These are phyloP conservation scores for Citrus unshiu DNA, from an alignment of 345 rosid genomes.

Conservation along the genomic window DNA sequence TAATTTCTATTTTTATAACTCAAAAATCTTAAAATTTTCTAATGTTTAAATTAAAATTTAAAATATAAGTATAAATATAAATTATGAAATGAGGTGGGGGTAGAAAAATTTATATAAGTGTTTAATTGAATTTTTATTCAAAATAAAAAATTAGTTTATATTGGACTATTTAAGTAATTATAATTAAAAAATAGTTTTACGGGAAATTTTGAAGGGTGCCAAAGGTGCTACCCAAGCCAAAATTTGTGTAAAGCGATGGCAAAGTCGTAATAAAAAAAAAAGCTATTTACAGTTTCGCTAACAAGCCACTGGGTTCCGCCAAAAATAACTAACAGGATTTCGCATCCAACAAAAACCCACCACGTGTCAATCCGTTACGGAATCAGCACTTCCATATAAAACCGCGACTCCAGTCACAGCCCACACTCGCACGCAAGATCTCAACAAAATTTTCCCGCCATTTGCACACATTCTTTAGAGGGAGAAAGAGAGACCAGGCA, in stretches of 20 bases:
- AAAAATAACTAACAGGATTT: neutral
- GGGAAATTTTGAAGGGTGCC: too few relatives aligned
- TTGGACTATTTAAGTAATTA: too few relatives aligned
- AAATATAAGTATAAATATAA: too few relatives aligned
- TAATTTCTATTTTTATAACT: too few relatives aligned
- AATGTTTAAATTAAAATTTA: too few relatives aligned
- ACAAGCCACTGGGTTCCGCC: neutral
- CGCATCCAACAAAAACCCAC: neutral
- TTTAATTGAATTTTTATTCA: too few relatives aligned
- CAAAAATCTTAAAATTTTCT: too few relatives aligned
- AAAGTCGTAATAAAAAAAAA: neutral
- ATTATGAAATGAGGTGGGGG: too few relatives aligned
- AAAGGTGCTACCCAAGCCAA: neutral
- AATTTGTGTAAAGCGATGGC: neutral
- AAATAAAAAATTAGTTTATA: too few relatives aligned
- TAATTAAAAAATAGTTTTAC: too few relatives aligned
- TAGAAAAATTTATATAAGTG: too few relatives aligned
- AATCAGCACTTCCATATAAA: neutral
- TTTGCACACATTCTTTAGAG: neutral
- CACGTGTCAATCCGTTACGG: neutral
- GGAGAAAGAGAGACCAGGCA: neutral
- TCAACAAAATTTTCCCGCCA: slow-evolving; percentile 7
- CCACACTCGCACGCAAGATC: neutral
- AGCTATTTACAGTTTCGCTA: neutral
- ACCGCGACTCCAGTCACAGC: neutral